A percentile compares a stretch with the other conserved stretches of the same genome.
phyloP scores from a whole-genome alignment of 2,329 filamentous ascomycete genomes.

The Phyllosticta citrichinensis region DNA sequence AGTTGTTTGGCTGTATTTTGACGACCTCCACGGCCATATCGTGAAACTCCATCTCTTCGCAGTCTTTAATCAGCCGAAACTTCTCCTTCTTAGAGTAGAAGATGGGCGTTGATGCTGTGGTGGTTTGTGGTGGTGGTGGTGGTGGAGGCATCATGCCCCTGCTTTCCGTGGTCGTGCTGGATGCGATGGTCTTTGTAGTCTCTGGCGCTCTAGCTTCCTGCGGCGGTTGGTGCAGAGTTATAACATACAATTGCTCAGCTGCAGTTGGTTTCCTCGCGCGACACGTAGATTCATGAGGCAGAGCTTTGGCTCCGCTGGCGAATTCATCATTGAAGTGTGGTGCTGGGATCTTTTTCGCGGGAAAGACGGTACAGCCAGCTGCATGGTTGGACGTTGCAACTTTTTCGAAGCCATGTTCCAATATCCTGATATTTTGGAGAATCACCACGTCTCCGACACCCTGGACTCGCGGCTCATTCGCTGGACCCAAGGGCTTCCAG shows the following conservation, averaged over 20 bases:
- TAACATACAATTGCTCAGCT: conserved; percentile 25
- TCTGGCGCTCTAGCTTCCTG: background rate
- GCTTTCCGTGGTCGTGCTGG: background rate
- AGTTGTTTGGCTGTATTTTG: conserved; percentile 36
- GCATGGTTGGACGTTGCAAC: background rate
- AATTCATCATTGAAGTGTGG: conserved; percentile 19
- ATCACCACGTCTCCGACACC: conserved; percentile 54
- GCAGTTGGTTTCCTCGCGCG: conserved; percentile 9
- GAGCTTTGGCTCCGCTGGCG: conserved; percentile 13
- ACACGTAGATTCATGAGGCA: conserved; percentile 3
- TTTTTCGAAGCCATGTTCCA: background rate
- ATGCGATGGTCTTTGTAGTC: background rate
- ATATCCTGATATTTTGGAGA: conserved; percentile 32
- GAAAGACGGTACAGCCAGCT: conserved; percentile 16
- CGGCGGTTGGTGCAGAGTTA: conserved; percentile 17
- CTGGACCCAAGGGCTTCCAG: background rate
- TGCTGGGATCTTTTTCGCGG: conserved; percentile 17
- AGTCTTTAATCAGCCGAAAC: conserved; percentile 48
- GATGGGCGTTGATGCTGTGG: background rate
- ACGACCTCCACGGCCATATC: conserved; percentile 67
- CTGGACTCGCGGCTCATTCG: conserved; percentile 33
- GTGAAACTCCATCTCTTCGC: conserved; percentile 47
- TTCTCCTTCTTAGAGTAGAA: background rate
- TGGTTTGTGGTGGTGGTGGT: too few relatives aligned
- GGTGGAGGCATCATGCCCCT: background rate